Evolutionary conservation across 441 rosid species (phyloP), one percentile per base, ranked within the genome.

Genomic region (Capsella rubella): DNA sequence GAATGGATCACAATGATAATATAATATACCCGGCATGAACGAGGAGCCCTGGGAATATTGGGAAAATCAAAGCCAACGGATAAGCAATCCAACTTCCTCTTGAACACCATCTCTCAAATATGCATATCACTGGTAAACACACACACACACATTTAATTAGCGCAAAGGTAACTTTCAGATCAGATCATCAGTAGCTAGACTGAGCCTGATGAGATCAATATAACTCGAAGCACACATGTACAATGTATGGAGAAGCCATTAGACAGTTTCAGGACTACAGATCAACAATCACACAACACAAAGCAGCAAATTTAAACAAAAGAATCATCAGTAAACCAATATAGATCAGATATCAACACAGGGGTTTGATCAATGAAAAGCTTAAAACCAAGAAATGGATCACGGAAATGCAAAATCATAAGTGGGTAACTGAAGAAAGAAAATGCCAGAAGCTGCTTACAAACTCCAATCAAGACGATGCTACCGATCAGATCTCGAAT

Each of bases 41-140:
- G 87, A 62, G 89, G 92, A 79, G 82, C 92, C 46, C 78, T 84
- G 31, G 95, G 95, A 46, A 87, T 43, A 32, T 64, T 64, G 16
- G 81, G 76, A 66, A 77, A 77, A 53, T 75, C 82, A 73, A 87
- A 89, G 67, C 87, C 81, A 67, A 78, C 75, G 49, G 79, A 72
- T 77, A 84, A 69, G 71, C 80, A 69, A 54, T 81, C 86, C 61
- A 84, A 52, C 73, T 82, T 85, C 82, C 86, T 87, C 80, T 85
- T 87, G 77, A 79, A 79, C 80, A 82, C 91, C 95, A 89, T 87
- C 78, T 84, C 86, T 89, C 81, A 80, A 43, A 64, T 80, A 78
- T 57, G 74, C 85, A 83, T 79, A 76, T 37, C 75, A 79, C 80
- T 73, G 45, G 11, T 8, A 60, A 79, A 68, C 34, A 62, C 61